Evolutionary conservation across 225 moss, liverwort and hornwort genomes (phyloP).

Genomic region (Physcomitrellopsis africana): DNA sequence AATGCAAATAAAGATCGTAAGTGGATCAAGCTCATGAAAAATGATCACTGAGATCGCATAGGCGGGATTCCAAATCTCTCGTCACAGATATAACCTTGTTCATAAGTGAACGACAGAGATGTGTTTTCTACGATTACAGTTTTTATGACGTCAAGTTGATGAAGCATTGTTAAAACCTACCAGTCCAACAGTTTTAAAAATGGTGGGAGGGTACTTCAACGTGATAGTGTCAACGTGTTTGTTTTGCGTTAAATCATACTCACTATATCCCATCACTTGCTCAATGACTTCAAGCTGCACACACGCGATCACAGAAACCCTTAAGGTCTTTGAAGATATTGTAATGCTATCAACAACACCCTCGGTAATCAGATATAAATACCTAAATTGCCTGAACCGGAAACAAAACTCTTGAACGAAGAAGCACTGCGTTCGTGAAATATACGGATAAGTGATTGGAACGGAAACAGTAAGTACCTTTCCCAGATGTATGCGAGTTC

Average conservation of each 20-base stretch:
- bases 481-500: slow-evolving; percentile 63
- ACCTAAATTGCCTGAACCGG: slow-evolving; percentile 18
- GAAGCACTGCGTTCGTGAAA: not conserved
- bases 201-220: slow-evolving; percentile 53
- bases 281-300: slow-evolving; percentile 69
- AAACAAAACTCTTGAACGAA: not conserved
- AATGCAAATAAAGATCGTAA: not conserved
- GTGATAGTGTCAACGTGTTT: slow-evolving; percentile 42
- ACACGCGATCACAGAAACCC: slow-evolving; percentile 23
- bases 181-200: slow-evolving; percentile 56
- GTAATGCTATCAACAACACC: not conserved
- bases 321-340: not conserved
- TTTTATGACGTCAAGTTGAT: slow-evolving; percentile 18
- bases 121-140: not conserved
- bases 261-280: slow-evolving; percentile 58
- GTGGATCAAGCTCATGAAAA: not conserved
- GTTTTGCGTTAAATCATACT: slow-evolving; percentile 53
- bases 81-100: not conserved
- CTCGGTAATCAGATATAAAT: slow-evolving; percentile 4
- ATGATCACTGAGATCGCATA: slow-evolving; percentile 6
- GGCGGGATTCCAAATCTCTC: not conserved
- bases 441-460: not conserved
- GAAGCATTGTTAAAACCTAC: slow-evolving; percentile 35
- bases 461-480: slow-evolving; percentile 41
- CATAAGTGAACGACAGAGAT: not conserved